These are phyloP conservation scores for Allium cepa DNA, from an alignment of 106 monocot species.

Conservation along the genomic window DNA sequence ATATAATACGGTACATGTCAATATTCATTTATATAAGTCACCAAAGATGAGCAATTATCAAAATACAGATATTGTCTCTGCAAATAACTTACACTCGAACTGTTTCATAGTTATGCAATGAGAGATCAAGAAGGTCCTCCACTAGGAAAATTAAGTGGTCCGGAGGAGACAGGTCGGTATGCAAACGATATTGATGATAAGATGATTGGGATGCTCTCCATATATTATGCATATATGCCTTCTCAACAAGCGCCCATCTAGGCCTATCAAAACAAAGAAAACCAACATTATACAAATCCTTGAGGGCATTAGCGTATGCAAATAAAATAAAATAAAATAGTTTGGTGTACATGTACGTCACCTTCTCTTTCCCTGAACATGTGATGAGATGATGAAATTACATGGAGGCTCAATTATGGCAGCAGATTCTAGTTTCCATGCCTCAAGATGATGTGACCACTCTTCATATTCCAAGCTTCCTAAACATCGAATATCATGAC, in stretches of 20 bases:
- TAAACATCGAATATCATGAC: constrained; percentile 5
- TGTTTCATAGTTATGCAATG: constrained; percentile 91
- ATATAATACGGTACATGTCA: too few species aligned
- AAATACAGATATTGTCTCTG: too few species aligned
- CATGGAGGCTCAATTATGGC: constrained; percentile 81
- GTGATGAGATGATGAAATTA: constrained; percentile 73
- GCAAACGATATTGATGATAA: constrained; percentile 70
- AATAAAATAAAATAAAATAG: not conserved
- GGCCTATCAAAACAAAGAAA: constrained; percentile 48
- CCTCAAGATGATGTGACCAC: constrained; percentile 77
- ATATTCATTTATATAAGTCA: too few species aligned
- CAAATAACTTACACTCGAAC: constrained; percentile 75
- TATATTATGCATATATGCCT: constrained; percentile 87
- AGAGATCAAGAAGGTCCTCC: constrained; percentile 80
- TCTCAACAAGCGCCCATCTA: constrained; percentile 86
- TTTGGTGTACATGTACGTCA: constrained; percentile 6
- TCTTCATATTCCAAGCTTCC: constrained; percentile 92
- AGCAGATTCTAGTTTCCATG: constrained; percentile 86
- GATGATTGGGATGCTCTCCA: constrained; percentile 92
- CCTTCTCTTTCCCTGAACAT: constrained; percentile 80
- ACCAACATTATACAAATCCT: constrained; percentile 2
- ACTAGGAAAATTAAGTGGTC: constrained; percentile 45
- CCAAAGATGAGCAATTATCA: too few species aligned
- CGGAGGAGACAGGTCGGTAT: constrained; percentile 54
- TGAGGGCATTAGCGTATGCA: not conserved